These are phyloP conservation scores for Leishmania lainsoni DNA, from an alignment of 208 protist genomes.

Conservation along the genomic window DNA sequence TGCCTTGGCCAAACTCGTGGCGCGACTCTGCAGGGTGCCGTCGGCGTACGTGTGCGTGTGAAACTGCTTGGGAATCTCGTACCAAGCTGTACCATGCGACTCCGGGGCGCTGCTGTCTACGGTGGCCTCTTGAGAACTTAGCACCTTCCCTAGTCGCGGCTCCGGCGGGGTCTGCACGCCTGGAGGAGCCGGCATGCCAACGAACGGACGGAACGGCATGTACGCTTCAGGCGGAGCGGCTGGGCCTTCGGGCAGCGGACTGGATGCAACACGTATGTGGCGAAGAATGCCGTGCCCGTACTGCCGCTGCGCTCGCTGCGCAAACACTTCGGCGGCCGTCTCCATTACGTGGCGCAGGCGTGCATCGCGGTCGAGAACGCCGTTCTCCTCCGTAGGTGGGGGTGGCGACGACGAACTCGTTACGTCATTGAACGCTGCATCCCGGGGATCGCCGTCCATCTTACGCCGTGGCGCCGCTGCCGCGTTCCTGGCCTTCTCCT, in stretches of 20 bases:
- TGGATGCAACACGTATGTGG: conserved; percentile 30
- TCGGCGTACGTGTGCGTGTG: conserved; percentile 33
- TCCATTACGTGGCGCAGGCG: conserved; percentile 63
- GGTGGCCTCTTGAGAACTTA: conserved; percentile 16
- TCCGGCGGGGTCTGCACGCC: conserved; percentile 58
- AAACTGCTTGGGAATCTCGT: conserved; percentile 25
- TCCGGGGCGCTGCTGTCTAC: neutral
- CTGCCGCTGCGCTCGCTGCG: conserved; percentile 42
- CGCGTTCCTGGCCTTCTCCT: conserved; percentile 1
- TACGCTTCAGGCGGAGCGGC: conserved; percentile 40
- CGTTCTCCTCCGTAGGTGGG: neutral
- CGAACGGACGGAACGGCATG: conserved; percentile 87
- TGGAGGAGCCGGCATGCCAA: conserved; percentile 43
- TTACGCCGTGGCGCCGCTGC: neutral
- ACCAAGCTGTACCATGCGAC: neutral
- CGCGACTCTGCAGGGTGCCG: conserved; percentile 28
- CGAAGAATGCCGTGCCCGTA: conserved; percentile 65
- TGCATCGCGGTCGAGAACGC: conserved; percentile 46
- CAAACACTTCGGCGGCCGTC: conserved; percentile 59
- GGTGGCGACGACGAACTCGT: conserved; percentile 9
- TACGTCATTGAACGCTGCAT: neutral
- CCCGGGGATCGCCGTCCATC: neutral
- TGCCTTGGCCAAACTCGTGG: conserved; percentile 28
- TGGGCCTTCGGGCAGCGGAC: conserved; percentile 17
- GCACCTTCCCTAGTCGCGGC: conserved; percentile 44